Percentiles rank a stretch among this genome's conserved stretches.
Conservation (phyloP, 805 yeast species). For the Metschnikowia similis region DNA sequence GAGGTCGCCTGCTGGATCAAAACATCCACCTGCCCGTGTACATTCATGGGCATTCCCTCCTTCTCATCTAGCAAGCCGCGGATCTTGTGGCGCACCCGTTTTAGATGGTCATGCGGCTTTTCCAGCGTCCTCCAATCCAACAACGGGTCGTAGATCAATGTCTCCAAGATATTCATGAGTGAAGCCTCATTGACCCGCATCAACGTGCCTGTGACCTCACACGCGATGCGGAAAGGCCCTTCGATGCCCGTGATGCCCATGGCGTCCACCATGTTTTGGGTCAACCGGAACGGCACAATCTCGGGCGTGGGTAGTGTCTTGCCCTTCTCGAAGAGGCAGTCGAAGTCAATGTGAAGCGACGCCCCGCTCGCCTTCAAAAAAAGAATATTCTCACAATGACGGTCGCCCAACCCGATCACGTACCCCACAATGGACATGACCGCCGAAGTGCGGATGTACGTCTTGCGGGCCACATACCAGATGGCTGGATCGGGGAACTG, state of each 20-base stretch:
- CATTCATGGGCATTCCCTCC: slow-evolving; percentile 83
- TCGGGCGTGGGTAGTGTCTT: slow-evolving; percentile 76
- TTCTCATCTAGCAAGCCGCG: slow-evolving; percentile 75
- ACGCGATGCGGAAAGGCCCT: slow-evolving; percentile 79
- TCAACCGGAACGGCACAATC: slow-evolving; percentile 87
- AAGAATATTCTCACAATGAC: slow-evolving; percentile 91
- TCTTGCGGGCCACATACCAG: slow-evolving; percentile 80
- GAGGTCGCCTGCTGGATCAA: slow-evolving; percentile 80
- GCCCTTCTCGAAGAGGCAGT: slow-evolving; percentile 89
- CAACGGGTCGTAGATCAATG: slow-evolving; percentile 88
- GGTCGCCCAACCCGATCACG: slow-evolving; percentile 89
- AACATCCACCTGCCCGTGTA: slow-evolving; percentile 88
- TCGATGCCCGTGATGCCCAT: slow-evolving; percentile 85
- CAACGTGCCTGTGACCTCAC: slow-evolving; percentile 76
- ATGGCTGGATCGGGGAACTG: slow-evolving; percentile 83
- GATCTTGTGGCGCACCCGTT: slow-evolving; percentile 70
- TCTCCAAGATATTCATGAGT: slow-evolving; percentile 85
- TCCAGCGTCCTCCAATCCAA: slow-evolving; percentile 63
- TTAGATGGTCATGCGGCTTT: slow-evolving; percentile 64
- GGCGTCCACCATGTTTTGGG: slow-evolving; percentile 85
- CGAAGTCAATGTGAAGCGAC: slow-evolving; percentile 91
- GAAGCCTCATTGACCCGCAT: slow-evolving; percentile 77
- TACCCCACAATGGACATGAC: slow-evolving; percentile 98
- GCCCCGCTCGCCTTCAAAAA: slow-evolving; percentile 71
- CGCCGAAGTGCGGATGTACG: slow-evolving; percentile 75